phyloP scores from a whole-genome alignment of 345 rosid genomes.

The Arabis alpina region DNA sequence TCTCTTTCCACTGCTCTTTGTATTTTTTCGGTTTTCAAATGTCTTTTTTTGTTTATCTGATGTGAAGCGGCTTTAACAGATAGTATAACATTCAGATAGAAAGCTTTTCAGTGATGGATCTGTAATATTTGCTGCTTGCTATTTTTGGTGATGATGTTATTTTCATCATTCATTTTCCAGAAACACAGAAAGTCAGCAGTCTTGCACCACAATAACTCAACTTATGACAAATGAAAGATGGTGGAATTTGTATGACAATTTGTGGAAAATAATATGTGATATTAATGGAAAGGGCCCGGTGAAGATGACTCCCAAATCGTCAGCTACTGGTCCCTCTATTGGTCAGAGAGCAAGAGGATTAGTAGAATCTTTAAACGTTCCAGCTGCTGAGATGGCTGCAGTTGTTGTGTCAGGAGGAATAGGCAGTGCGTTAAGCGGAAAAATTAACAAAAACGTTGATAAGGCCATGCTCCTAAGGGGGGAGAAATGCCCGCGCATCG shows the following conservation, averaged over 20 bases:
- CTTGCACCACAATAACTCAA: slow-evolving; percentile 50
- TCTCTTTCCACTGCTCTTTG: slow-evolving; percentile 26
- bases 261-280: slow-evolving; percentile 82
- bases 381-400: slow-evolving; percentile 99
- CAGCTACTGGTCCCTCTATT: slow-evolving; percentile 69
- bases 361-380: slow-evolving; percentile 93
- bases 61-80: slow-evolving; percentile 19
- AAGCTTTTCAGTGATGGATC: slow-evolving; percentile 18
- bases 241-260: slow-evolving; percentile 89
- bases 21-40: slow-evolving; percentile 1
- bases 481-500: slow-evolving; percentile 89
- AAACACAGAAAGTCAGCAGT: slow-evolving; percentile 48
- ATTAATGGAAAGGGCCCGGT: slow-evolving; percentile 86
- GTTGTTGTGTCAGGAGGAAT: slow-evolving; percentile 97
- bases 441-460: slow-evolving; percentile 72
- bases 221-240: slow-evolving; percentile 58
- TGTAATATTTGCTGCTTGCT: slow-evolving; percentile 4
- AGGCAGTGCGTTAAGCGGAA: slow-evolving; percentile 86
- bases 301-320: slow-evolving; percentile 62
- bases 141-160: slow-evolving; percentile 28
- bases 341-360: slow-evolving; percentile 97
- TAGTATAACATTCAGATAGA: slow-evolving; percentile 15
- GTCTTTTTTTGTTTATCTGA: neutral
- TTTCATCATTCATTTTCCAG: slow-evolving; percentile 44
- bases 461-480: slow-evolving; percentile 96